A percentile compares a stretch with the other conserved stretches of the same genome.
Conservation (phyloP, 257 asterid species). For the Eucommia ulmoides region DNA sequence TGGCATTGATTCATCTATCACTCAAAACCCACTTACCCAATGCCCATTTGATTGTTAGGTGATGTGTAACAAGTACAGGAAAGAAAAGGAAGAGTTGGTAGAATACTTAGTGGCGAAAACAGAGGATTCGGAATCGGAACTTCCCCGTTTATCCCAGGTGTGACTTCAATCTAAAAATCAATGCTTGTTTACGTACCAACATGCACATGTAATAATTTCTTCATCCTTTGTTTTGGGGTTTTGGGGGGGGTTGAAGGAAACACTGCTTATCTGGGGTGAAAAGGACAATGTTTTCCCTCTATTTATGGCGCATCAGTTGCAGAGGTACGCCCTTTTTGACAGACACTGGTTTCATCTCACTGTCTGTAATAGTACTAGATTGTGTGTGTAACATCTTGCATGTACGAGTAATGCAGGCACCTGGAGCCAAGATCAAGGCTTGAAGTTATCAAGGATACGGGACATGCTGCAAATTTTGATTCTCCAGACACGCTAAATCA, state of each 20-base stretch:
- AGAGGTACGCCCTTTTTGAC: constrained; percentile 30
- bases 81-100: constrained; percentile 43
- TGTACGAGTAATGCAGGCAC: no score
- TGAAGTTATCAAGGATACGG: constrained; percentile 41
- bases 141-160: constrained; percentile 35
- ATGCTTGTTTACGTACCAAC: not conserved
- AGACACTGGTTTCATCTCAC: no score
- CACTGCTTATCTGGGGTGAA: constrained; percentile 66
- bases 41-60: constrained; percentile 11
- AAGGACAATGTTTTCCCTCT: constrained; percentile 56
- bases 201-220: not conserved
- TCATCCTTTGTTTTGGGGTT: not conserved
- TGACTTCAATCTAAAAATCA: not conserved
- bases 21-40: no score
- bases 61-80: constrained; percentile 32
- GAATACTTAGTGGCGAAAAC: constrained; percentile 29
- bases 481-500: constrained; percentile 33
- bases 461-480: constrained; percentile 60
- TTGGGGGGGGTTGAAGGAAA: constrained; percentile 27
- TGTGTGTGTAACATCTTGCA: no score
- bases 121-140: constrained; percentile 6
- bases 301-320: constrained; percentile 35
- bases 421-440: constrained; percentile 38
- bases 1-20: no score
- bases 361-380: no score